Percentiles rank a stretch among this genome's conserved stretches.
Evolutionary conservation across 192 early-diverging fungal species (phyloP).

Genomic region (Pilobolus umbonatus): DNA sequence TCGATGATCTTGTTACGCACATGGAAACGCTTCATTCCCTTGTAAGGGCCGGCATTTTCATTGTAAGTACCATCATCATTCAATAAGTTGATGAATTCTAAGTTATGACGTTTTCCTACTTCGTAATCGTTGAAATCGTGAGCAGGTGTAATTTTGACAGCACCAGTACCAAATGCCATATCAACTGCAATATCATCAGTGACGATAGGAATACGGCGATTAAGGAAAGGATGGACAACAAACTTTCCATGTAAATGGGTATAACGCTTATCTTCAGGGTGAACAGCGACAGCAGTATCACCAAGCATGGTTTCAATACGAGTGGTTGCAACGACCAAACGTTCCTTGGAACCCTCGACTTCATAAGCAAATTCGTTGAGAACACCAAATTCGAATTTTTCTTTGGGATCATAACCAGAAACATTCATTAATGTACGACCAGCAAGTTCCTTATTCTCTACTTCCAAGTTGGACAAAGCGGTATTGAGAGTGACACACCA

Average conservation of each 20-base stretch:
- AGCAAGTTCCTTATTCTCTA: slow-evolving; percentile 84
- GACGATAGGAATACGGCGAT: slow-evolving; percentile 86
- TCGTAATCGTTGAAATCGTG: slow-evolving; percentile 97
- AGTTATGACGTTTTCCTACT: slow-evolving; percentile 90
- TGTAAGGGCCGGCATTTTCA: slow-evolving; percentile 82
- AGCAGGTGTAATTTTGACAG: slow-evolving; percentile 98
- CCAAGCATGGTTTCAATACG: slow-evolving; percentile 99
- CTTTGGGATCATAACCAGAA: slow-evolving; percentile 87
- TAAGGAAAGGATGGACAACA: slow-evolving; percentile 90
- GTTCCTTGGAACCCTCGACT: slow-evolving; percentile 81
- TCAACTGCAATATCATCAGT: slow-evolving; percentile 83
- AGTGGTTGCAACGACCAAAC: slow-evolving; percentile 94
- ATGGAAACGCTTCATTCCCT: slow-evolving; percentile 90
- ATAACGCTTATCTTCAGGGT: slow-evolving; percentile 91
- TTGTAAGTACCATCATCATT: slow-evolving; percentile 97
- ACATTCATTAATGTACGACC: slow-evolving; percentile 83
- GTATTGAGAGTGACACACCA: slow-evolving; percentile 98
- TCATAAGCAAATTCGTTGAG: slow-evolving; percentile 92
- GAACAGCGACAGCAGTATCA: slow-evolving; percentile 94
- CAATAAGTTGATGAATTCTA: slow-evolving; percentile 95
- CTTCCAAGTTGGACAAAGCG: slow-evolving; percentile 94
- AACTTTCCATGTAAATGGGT: slow-evolving; percentile 92
- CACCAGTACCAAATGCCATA: slow-evolving; percentile 93
- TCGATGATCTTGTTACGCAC: slow-evolving; percentile 83
- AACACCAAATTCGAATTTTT: slow-evolving; percentile 99